phyloP scores from a whole-genome alignment of 441 rosid genomes.

The Mallotus repandus region DNA sequence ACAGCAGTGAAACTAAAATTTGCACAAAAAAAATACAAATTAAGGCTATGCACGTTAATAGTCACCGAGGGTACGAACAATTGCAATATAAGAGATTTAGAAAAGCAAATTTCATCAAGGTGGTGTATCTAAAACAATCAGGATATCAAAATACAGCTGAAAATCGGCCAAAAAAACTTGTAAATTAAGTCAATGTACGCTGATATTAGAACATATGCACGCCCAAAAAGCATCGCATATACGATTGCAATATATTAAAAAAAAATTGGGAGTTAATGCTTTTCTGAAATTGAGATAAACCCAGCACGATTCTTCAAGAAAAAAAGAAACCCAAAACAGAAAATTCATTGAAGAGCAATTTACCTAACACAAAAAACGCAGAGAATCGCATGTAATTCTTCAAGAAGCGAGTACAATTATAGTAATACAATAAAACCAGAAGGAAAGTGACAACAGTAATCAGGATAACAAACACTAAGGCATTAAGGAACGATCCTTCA shows the following conservation, averaged over 20 bases:
- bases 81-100: not conserved
- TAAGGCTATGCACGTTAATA: too few relatives aligned
- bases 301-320: not conserved
- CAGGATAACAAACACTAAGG: conserved; percentile 75
- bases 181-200: too few relatives aligned
- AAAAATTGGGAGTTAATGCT: not conserved
- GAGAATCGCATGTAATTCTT: conserved; percentile 97
- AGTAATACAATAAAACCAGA: conserved; percentile 83
- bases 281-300: not conserved
- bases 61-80: too few relatives aligned
- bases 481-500: conserved; percentile 80
- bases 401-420: conserved; percentile 83
- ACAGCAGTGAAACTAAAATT: not conserved
- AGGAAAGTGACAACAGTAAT: conserved; percentile 76
- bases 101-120: not conserved
- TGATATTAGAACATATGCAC: too few relatives aligned
- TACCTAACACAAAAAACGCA: conserved; percentile 78
- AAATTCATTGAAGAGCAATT: not conserved
- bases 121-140: not conserved
- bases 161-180: too few relatives aligned
- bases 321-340: not conserved
- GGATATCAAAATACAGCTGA: too few relatives aligned
- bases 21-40: not conserved
- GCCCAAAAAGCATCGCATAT: too few relatives aligned
- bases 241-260: too few relatives aligned